Evolutionary conservation across 2,329 filamentous ascomycete species (phyloP).

Genomic region (Phialophora expanda): DNA sequence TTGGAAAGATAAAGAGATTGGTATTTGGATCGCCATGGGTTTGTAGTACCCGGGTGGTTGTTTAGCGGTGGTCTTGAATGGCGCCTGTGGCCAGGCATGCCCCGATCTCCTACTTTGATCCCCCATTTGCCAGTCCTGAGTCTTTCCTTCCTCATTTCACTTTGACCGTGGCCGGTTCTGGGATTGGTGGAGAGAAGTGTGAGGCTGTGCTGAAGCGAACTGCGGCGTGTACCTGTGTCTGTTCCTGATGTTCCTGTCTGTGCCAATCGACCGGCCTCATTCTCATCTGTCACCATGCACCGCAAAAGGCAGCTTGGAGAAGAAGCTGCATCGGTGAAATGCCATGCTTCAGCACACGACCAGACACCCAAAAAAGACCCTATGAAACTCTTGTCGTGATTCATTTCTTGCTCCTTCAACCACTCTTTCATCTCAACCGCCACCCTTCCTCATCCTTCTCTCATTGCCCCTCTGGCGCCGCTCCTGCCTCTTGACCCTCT

Average conservation of each 20-base stretch:
- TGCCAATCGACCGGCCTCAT: not conserved
- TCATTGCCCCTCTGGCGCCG: conserved; percentile 70
- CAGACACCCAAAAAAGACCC: not conserved
- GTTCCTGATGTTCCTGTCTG: not conserved
- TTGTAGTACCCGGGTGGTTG: not conserved
- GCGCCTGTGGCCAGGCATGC: not conserved
- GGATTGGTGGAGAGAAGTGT: not conserved
- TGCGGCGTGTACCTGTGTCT: not conserved
- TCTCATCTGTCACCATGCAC: not conserved
- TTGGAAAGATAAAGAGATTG: conserved; percentile 5
- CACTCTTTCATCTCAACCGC: conserved; percentile 19
- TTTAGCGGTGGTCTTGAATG: not conserved
- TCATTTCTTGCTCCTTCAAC: not conserved
- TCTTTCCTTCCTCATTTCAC: not conserved
- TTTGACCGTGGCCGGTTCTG: not conserved
- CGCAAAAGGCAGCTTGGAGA: not conserved
- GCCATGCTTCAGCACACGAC: not conserved
- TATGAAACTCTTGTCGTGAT: not conserved
- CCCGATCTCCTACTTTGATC: not conserved
- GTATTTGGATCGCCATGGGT: not conserved
- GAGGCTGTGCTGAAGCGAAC: not conserved
- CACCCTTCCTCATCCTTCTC: conserved; percentile 49
- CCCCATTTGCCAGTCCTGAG: not conserved
- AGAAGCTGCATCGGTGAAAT: not conserved
- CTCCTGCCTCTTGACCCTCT: conserved; percentile 67